Evolutionary conservation across 75 land plant species (phyloP).

Genomic region (Pinus albicaulis): DNA sequence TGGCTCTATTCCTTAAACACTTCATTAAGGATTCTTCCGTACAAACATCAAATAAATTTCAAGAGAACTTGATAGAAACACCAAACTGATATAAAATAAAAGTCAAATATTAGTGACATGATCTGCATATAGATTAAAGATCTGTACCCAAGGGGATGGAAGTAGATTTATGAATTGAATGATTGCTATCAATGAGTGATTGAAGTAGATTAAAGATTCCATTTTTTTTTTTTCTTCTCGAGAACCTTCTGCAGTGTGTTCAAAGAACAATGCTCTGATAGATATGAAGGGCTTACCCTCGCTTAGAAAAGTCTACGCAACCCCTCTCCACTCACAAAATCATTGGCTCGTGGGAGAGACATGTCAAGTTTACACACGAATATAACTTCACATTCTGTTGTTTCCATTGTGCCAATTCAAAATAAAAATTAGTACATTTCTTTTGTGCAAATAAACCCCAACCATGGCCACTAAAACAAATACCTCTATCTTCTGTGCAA

Average conservation of each 20-base stretch:
- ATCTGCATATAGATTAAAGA: neutral
- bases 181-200: constrained; percentile 32
- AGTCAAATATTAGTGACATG: neutral
- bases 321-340: constrained; percentile 16
- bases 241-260: constrained; percentile 39
- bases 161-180: constrained; percentile 14
- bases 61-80: neutral
- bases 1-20: neutral
- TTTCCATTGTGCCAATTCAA: neutral
- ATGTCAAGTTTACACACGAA: constrained; percentile 6
- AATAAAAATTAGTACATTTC: neutral
- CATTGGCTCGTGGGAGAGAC: constrained; percentile 8
- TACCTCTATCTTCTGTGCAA: constrained; percentile 10
- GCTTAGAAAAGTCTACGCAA: constrained; percentile 12
- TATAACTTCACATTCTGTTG: constrained; percentile 7
- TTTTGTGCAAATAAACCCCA: neutral
- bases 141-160: neutral
- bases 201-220: constrained; percentile 19
- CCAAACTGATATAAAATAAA: neutral
- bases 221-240: constrained; percentile 33
- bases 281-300: constrained; percentile 46
- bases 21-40: neutral
- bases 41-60: neutral
- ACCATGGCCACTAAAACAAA: neutral
- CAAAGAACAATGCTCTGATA: constrained; percentile 37